Percentiles rank a stretch among this genome's conserved stretches.
Conservation (phyloP, 257 asterid genomes). For the Anisodus tanguticus region DNA sequence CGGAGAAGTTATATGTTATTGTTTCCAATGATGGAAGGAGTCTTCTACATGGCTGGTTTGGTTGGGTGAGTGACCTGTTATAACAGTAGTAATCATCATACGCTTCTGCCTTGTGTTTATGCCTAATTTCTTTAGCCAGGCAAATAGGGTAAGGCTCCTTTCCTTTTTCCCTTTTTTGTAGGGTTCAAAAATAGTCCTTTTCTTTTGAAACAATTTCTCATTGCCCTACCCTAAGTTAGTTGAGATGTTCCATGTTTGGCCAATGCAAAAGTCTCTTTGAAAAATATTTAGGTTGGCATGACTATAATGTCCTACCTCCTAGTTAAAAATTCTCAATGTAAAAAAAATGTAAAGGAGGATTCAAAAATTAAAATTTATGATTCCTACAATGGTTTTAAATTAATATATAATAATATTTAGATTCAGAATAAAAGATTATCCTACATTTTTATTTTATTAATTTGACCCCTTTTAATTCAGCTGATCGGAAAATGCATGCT, state of each 20-base stretch:
- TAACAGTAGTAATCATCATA: not conserved
- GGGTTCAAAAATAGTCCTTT: not conserved
- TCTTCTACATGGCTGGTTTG: no score
- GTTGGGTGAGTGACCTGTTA: constrained; percentile 15
- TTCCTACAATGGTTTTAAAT: no score
- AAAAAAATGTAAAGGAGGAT: no score
- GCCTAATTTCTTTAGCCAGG: not conserved
- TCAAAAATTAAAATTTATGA: no score
- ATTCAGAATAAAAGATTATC: no score
- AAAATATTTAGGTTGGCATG: not conserved
- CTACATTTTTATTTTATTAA: no score
- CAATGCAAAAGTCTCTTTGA: not conserved
- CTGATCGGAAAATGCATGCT: no score
- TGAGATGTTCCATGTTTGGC: not conserved
- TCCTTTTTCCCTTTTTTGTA: not conserved
- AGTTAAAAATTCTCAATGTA: not conserved
- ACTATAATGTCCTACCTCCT: not conserved
- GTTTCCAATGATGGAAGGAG: not conserved
- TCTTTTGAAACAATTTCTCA: not conserved
- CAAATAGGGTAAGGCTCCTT: constrained; percentile 19
- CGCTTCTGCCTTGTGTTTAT: not conserved
- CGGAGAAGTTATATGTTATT: no score
- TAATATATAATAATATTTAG: no score
- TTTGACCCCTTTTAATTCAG: no score
- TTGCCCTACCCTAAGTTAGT: not conserved